Evolutionary conservation across 2,329 filamentous ascomycete species (phyloP), one percentile per base, ranked within the genome.

Genomic region (Fusarium nanum): DNA sequence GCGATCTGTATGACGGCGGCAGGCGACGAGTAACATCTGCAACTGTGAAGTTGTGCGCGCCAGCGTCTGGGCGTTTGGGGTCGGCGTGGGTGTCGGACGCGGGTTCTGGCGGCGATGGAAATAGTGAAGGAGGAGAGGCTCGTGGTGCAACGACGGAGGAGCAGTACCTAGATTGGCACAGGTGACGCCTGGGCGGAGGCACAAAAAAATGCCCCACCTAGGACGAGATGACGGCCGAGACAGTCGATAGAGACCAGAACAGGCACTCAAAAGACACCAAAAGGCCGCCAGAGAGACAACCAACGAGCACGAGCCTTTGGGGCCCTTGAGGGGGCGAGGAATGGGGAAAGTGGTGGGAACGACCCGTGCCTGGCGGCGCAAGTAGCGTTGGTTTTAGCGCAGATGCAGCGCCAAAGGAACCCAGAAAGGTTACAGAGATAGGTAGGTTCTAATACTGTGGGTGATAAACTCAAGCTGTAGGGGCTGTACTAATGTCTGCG

Each of bases 211-310:
- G 69, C 75, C 76, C 76, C 75, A 78, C 76, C 71, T 75, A 68
- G 73, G 70, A 75, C 73, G 71, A 76, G 73, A 77, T 76, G 76
- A 74, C 68, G 76, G 76, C 68, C 70, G 74, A 77, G 74, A 75
- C 76, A 77, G 73, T 63, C 64, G 65, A 75, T 56, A 56, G 60
- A 68, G 68, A 66, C 56, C 56, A 67, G 28, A 72, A 71, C 63
- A 61, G 63, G 60, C 64, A 71, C 63, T 61, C 66, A 67, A 65
- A 67, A 59, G 61, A 64, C 64, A 64, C 63, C 60, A 66, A 40
- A 56, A 54, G 56, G 22, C 60, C 56, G 66, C 64, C 66, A 72
- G 55, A 63, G 52, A 73, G 64, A 60, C 71, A 65, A 68, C 67
- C 71, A 75, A 72, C 74, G 73, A 56, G 73, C 73, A 74, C 69